Base-by-base conservation (phyloP, 768 basidiomycete genomes). In the Antrodiella citrinella region DNA sequence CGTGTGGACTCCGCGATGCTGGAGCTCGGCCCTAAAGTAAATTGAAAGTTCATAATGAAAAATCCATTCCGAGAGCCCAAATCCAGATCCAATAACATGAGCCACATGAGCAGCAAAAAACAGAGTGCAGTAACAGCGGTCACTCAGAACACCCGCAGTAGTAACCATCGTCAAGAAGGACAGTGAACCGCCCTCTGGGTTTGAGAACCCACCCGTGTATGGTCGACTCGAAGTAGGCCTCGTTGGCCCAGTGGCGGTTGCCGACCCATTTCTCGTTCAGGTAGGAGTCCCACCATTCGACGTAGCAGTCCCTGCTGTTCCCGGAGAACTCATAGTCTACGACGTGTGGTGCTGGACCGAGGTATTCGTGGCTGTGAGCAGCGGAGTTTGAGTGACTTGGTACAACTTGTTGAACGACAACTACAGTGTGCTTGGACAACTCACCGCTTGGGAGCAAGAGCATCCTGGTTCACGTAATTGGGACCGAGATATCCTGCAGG, bases 221-320 rank as follows among this genome's bases (percentile, higher is more conserved):
- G 1, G 23, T 22, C 13, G 39, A 30, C 44, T 51, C 45, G 18
- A n/a, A 47, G 50, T 51, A 51, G 43, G 40, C 7, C 38, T 51
- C 50, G 22, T 45, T 10, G 23, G 5, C 13, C 51, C 51, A 51
- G 24, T 12, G 39, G n/a, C 39, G 21, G 18, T 18, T 19, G 4
- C 45, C 51, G 13, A 47, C 47, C 51, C 51, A 51, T 15, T 20
- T 15, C 15, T 12, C 10, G n/a, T 25, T 7, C 18, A 38, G 13
- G 41, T 51, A 51, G 4, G 35, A 4, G 25, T 51, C 51, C 45
- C 45, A 47, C 45, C 51, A 51, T 25, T 51, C 51, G 19, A 51
- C 46, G 39, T 40, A 45, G 5, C 38, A 44, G 9, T 30, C 45
- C 3, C 21, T 13, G 35, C 10, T 24, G 15, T 13, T n/a, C 2